A percentile compares a stretch with the other conserved stretches of the same genome.
Evolutionary conservation across 257 asterid species (phyloP).

Genomic region (Ajuga chamaepitys): DNA sequence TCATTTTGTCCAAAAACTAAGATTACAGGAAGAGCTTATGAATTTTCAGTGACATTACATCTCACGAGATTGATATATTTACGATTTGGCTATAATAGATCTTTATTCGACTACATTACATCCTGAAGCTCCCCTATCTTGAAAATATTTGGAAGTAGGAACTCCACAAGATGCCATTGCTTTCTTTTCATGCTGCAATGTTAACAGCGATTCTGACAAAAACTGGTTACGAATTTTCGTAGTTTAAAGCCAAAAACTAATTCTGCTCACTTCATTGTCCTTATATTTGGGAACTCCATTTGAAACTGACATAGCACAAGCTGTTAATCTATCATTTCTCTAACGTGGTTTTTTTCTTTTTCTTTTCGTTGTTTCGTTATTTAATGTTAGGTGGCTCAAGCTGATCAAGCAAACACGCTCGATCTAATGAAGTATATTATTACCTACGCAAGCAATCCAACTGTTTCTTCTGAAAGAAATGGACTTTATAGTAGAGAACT

Average conservation of each 20-base stretch:
- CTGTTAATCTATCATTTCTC: neutral
- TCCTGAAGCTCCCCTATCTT: neutral
- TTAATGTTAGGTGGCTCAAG: conserved; percentile 39
- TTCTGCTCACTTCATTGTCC: conserved; percentile 1
- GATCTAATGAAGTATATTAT: conserved; percentile 90
- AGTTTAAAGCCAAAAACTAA: neutral
- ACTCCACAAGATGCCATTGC: neutral
- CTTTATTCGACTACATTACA: neutral
- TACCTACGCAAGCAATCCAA: conserved; percentile 78
- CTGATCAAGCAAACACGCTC: conserved; percentile 38
- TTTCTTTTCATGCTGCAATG: neutral
- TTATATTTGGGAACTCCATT: neutral
- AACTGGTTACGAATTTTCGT: neutral
- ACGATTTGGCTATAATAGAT: too few relatives aligned
- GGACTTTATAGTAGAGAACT: conserved; percentile 66
- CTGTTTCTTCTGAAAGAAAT: conserved; percentile 41
- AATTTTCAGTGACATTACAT: too few relatives aligned
- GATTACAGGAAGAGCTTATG: too few relatives aligned
- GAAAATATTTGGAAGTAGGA: neutral
- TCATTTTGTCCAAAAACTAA: too few relatives aligned
- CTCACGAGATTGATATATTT: too few relatives aligned
- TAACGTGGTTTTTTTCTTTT: neutral
- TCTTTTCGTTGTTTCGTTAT: neutral
- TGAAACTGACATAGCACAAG: neutral
- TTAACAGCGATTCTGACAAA: neutral